Base-by-base conservation (phyloP, 106 monocot genomes). In the Xerophyta viscosa region DNA sequence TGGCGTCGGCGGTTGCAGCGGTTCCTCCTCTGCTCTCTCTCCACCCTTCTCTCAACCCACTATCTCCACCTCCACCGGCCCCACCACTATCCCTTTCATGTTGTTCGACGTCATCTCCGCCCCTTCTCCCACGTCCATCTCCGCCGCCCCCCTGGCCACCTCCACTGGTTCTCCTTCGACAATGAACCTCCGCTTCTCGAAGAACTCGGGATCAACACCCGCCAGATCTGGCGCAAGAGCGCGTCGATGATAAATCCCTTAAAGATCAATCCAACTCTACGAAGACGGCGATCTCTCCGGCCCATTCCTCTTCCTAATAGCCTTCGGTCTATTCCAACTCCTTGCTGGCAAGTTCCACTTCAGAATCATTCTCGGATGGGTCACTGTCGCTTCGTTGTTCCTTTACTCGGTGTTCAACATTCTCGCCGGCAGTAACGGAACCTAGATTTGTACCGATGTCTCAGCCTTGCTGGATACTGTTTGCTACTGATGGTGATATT, bases 141-240 rank as follows among this genome's bases (percentile, higher is more conserved):
- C 39, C 2, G 39, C 39, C 42, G 50, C 75, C 19, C 36, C 77
- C 15, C 61, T 81, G 9, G 68, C 85, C 60, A 64, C 73, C 50
- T 54, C 22, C 66, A 57, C 15, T 11, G 51, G 26, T 23, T 29
- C 50, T 77, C 74, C 8, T 90, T 98, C 68, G 96, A 98, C 23
- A 85, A 98, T 29, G 96, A 90, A 63, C 86, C 79, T 3, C 96
- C 96, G 0, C 82, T 98, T 36, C 76, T 98, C 37, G 96, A 98
- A 56, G 96, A 98, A 73, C 96, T 98, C 36, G 96, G 96, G 41
- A 90, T 90, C 79, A 98, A 98, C 60, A 90, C 96, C 11, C 89
- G 96, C 62, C 96, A 98, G 96, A 98, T 98, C 89, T 98, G 96
- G 96, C 66, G 82, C 20, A 98, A 98, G 76, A 86, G 82, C 19